Base-by-base conservation (phyloP, 2,329 filamentous ascomycete genomes). In the Nemania diffusa region DNA sequence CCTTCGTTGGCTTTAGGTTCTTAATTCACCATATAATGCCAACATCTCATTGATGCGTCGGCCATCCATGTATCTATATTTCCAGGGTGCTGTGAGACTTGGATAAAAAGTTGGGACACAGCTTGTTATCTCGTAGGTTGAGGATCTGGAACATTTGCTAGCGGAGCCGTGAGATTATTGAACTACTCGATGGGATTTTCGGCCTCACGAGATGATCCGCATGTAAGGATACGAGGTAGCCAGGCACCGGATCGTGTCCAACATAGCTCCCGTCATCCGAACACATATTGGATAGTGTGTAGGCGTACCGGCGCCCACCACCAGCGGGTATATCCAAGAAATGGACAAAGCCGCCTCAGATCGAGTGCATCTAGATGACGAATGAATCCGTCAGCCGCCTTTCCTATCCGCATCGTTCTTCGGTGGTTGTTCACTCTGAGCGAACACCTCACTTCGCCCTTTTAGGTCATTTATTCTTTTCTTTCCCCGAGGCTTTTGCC, bases 361-460 rank as follows among this genome's bases (percentile, higher is more conserved):
- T 64, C 24, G 68, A 63, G 61, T 29, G 40, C 26, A 57, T 24
- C n/a, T 51, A 46, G 57, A 48, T 57, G 61, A 51, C n/a, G 40
- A 52, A 20, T n/a, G 27, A 48, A 24, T 51, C 15, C 34, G 46
- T 85, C 81, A 90, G 56, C 88, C 88, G 1, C 88, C 88, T 73
- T 90, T 90, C 65, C 88, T 85, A 67, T 90, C 88, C 1, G 84
- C 85, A 13, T 86, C 85, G 60, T 88, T 84, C 77, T 84, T 87
- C 2, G 88, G 88, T 22, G 80, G 80, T 75, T 84, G 82, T 75
- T 91, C 88, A 66, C 82, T 81, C 29, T 83, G 82, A 6, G 79
- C 74, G 24, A 76, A 75, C 3, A 78, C 79, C 64, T 82, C 84
- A 7, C 76, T 75, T 55, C 79, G 76, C 73, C 81, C 81, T 74